phyloP scores from a whole-genome alignment of 1,284 basidiomycete species.

The Phlebopus sp. region DNA sequence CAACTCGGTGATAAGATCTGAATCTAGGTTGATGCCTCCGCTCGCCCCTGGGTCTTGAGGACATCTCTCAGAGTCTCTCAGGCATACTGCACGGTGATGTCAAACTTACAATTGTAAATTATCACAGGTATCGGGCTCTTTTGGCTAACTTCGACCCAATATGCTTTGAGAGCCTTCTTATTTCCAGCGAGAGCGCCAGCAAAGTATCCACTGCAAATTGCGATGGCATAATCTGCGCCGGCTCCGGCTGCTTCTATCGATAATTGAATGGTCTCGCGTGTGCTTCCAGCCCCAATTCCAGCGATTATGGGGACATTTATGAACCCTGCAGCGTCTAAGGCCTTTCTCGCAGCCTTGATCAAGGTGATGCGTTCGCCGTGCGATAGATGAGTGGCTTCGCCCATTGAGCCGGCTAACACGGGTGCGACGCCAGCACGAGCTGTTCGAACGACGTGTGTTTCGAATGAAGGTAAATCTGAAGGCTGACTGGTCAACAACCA shows the following conservation, averaged over 20 bases:
- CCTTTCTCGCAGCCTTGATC: constrained; percentile 69
- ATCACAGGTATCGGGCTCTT: constrained; percentile 85
- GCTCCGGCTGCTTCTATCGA: constrained; percentile 72
- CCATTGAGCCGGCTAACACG: constrained; percentile 81
- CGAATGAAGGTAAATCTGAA: constrained; percentile 70
- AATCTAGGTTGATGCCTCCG: constrained; percentile 84
- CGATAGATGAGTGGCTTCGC: constrained; percentile 80
- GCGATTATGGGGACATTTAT: constrained; percentile 68
- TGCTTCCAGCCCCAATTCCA: constrained; percentile 81
- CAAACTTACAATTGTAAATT: constrained; percentile 80
- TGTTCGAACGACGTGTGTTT: constrained; percentile 68
- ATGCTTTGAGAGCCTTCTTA: constrained; percentile 70
- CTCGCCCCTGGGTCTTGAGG: constrained; percentile 73
- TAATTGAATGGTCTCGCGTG: constrained; percentile 76
- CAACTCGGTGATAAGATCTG: constrained; percentile 79
- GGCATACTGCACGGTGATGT: background rate
- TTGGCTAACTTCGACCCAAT: constrained; percentile 73
- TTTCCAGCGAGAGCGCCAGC: constrained; percentile 66
- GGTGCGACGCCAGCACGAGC: constrained; percentile 75
- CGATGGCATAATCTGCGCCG: constrained; percentile 83
- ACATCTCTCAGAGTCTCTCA: constrained; percentile 1
- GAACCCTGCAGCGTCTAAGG: constrained; percentile 67
- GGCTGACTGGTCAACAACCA: constrained; percentile 3
- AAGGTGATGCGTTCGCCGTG: constrained; percentile 68
- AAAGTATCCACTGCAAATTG: constrained; percentile 86